Base-by-base conservation (phyloP, 768 basidiomycete genomes). In the Leccinum imitatum region DNA sequence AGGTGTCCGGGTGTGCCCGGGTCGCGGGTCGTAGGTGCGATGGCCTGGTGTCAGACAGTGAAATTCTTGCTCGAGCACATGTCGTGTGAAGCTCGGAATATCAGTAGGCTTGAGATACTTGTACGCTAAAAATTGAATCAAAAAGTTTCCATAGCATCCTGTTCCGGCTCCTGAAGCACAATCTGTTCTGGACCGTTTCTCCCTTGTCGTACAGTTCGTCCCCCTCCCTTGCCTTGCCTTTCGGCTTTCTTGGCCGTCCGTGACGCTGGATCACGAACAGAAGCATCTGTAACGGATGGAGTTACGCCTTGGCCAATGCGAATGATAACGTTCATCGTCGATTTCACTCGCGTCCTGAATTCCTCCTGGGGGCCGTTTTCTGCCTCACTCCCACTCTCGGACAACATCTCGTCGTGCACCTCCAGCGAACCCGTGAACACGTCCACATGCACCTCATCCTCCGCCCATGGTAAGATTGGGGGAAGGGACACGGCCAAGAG, bases 381-480 rank as follows among this genome's bases (percentile, higher is more conserved):
- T 59, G 85, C 87, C 59, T 92, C 93, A 53, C 63, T 67, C 19
- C 65, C 70, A 39, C 69, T 71, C 54, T 67, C 71, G 25, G 64
- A 71, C 19, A 88, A 69, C 9, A 95, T 68, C 75, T 95, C 94
- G 63, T 96, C 94, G 61, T 84, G 80, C 17, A 93, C 84, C 63
- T 86, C 84, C 35, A 88, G 80, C 0, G 90, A 88, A 5, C 87
- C 87, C 0, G 91, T 93, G 8, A 77, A 78, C 14, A 89, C 76
- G 58, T 87, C 81, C 23, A 80, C 81, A 46, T 80, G 78, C 5
- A 91, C 83, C 58, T 91, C 88, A 52, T 84, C 82, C 39, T 75
- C 71, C 1, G 83, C 65, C 67, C 84, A 91, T 0, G 91, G 90
- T 11, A 95, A 79, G 52, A 88, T 85, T 3, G 82, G 78, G 0